These are phyloP conservation scores for Alternaria postmessia DNA, from an alignment of 2,329 filamentous ascomycete genomes.

Conservation along the genomic window DNA sequence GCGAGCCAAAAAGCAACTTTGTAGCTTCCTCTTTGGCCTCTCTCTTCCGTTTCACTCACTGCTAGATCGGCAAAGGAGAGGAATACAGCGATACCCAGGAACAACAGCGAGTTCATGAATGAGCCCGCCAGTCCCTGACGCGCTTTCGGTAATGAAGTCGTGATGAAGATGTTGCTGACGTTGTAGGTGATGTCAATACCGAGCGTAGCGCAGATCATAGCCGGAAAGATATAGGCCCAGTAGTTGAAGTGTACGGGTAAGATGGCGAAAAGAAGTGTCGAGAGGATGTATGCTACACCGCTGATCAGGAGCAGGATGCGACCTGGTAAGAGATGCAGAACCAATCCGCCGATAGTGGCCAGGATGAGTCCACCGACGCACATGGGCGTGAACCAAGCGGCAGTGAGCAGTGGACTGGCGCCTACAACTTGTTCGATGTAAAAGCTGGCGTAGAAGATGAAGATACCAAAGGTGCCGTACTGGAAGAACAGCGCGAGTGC, in stretches of 20 bases:
- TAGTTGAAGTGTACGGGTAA: conserved; percentile 44
- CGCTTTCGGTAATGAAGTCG: conserved; percentile 44
- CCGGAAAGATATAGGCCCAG: conserved; percentile 50
- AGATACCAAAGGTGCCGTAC: conserved; percentile 51
- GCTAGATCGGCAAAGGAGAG: conserved; percentile 48
- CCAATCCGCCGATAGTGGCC: conserved; percentile 43
- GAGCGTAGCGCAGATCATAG: conserved; percentile 55
- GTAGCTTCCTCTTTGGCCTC: conserved; percentile 44
- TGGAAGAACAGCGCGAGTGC: conserved; percentile 55
- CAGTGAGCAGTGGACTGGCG: conserved; percentile 41
- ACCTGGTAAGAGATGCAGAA: conserved; percentile 48
- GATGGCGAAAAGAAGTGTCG: conserved; percentile 46
- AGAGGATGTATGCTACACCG: conserved; percentile 41
- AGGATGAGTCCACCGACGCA: conserved; percentile 47
- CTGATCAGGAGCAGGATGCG: conserved; percentile 44
- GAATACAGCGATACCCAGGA: conserved; percentile 49
- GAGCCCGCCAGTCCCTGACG: conserved; percentile 49
- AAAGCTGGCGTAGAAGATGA: conserved; percentile 51
- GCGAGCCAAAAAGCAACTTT: conserved; percentile 50
- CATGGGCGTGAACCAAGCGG: conserved; percentile 50
- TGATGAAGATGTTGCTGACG: conserved; percentile 51
- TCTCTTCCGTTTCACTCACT: conserved; percentile 42
- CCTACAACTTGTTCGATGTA: conserved; percentile 46
- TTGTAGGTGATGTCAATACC: conserved; percentile 51
- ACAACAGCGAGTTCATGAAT: conserved; percentile 48